A percentile compares a stretch with the other conserved stretches of the same genome.
These are phyloP conservation scores for Arthroderma sp. DNA, from an alignment of 2,329 filamentous ascomycete species.

Conservation along the genomic window DNA sequence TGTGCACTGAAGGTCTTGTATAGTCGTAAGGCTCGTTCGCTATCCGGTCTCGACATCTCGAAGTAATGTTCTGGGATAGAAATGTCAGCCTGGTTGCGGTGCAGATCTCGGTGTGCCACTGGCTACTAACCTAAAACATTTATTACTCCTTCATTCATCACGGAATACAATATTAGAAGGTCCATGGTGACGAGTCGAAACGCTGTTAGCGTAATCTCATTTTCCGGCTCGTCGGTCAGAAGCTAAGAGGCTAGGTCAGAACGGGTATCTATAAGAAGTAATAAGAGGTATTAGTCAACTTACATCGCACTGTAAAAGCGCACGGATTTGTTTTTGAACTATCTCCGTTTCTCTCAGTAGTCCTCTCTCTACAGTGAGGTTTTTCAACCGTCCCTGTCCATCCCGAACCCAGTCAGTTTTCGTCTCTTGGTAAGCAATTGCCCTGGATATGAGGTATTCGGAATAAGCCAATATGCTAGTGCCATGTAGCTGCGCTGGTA, in stretches of 20 bases:
- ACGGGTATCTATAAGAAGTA: constrained; percentile 5
- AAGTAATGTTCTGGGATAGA: constrained; percentile 70
- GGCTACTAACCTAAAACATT: constrained; percentile 67
- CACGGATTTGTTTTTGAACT: constrained; percentile 76
- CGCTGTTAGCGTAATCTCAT: constrained; percentile 90
- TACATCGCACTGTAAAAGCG: constrained; percentile 80
- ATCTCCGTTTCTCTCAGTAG: constrained; percentile 80
- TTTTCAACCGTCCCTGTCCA: constrained; percentile 71
- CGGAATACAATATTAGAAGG: constrained; percentile 77
- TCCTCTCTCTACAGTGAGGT: constrained; percentile 79
- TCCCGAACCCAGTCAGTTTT: constrained; percentile 80
- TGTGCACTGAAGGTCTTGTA: constrained; percentile 87
- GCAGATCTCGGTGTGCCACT: neutral
- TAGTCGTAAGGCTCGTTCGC: constrained; percentile 78
- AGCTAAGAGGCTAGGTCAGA: constrained; percentile 42
- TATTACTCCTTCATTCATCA: constrained; percentile 93
- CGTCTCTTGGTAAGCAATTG: constrained; percentile 68
- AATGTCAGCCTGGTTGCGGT: neutral
- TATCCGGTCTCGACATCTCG: constrained; percentile 91
- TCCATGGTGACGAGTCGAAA: constrained; percentile 87
- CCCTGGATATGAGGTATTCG: constrained; percentile 70
- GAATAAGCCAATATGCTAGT: constrained; percentile 88
- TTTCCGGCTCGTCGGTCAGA: constrained; percentile 76
- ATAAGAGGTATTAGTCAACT: constrained; percentile 21
- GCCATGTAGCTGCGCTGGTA: constrained; percentile 77